Base-by-base conservation (phyloP, 2,329 filamentous ascomycete genomes). In the Ascochyta clinopodiicola region DNA sequence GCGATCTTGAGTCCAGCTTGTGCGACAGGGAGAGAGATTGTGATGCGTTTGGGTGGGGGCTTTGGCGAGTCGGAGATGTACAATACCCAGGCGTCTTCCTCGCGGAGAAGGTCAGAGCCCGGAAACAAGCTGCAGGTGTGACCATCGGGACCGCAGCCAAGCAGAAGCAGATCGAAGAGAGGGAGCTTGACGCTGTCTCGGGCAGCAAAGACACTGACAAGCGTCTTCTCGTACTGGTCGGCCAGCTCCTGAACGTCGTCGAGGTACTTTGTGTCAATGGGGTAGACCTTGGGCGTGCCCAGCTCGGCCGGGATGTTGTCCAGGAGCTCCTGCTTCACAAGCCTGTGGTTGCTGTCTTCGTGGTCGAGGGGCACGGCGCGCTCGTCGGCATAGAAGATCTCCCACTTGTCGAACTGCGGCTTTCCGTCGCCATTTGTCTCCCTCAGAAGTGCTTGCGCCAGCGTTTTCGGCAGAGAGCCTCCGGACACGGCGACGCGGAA, bases 321-420 rank as follows among this genome's bases (percentile, higher is more conserved):
- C 60, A 99, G 82, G 45, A 97, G 83, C 79, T 97, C 92, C 43
- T 86, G 81, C 81, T 96, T 95, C 66, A 98, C 80, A 39, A 97
- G 86, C 58, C 82, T 86, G 79, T 97, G 96, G 81, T 98, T 99
- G 81, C 92, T 96, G 80, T 99, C 94, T 63, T 86, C 84, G 79
- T 98, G 89, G 76, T 95, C 88, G 66, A 97, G 88, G 21, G 95
- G 90, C 48, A 98, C 95, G 67, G 91, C 91, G 71, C 95, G 91
- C 83, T 99, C 95, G 75, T 99, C 95, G 72, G 94, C 94, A 78
- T 97, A 98, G 84, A 98, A 99, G 72, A 99, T 91, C 71, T 98
- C 91, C 95, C 95, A 99, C 77, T 91, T 92, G 74, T 84, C 81
- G 78, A 96, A 96, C 68, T 89, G 82, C 64, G 93, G 78, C 4